Percentiles rank a stretch among this genome's conserved stretches.
Conservation (phyloP, 164 flowering plant genomes). For the Chimonanthus praecox region DNA sequence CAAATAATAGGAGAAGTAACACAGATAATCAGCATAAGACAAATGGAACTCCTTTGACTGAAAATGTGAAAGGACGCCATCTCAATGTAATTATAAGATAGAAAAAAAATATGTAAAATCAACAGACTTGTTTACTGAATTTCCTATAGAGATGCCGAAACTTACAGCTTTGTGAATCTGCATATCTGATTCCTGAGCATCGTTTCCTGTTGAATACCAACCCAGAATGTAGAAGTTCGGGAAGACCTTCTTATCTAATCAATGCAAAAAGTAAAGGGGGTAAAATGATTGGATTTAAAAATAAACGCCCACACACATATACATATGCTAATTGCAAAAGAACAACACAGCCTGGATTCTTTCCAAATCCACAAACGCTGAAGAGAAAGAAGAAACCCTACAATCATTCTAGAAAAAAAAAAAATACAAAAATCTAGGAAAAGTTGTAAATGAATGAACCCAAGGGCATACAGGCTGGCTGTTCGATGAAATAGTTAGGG, state of each 20-base stretch:
- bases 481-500: not conserved
- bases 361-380: not conserved
- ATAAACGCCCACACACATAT: not conserved
- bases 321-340: no score
- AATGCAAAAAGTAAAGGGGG: not conserved
- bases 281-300: not conserved
- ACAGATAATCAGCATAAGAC: no score
- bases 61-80: no score
- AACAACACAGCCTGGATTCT: not conserved
- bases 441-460: no score
- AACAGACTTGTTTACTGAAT: not conserved
- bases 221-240: constrained; percentile 88
- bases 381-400: not conserved
- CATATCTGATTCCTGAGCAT: constrained; percentile 83
- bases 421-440: not conserved
- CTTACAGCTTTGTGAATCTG: constrained; percentile 86
- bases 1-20: no score
- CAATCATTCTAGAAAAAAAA: not conserved
- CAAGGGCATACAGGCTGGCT: not conserved
- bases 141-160: constrained; percentile 8
- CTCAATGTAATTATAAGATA: no score
- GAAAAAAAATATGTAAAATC: not conserved
- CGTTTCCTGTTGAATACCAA: constrained; percentile 95
- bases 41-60: no score
- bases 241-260: constrained; percentile 83